Evolutionary conservation across 1,284 basidiomycete species (phyloP).

Genomic region (Puccinia triticina): DNA sequence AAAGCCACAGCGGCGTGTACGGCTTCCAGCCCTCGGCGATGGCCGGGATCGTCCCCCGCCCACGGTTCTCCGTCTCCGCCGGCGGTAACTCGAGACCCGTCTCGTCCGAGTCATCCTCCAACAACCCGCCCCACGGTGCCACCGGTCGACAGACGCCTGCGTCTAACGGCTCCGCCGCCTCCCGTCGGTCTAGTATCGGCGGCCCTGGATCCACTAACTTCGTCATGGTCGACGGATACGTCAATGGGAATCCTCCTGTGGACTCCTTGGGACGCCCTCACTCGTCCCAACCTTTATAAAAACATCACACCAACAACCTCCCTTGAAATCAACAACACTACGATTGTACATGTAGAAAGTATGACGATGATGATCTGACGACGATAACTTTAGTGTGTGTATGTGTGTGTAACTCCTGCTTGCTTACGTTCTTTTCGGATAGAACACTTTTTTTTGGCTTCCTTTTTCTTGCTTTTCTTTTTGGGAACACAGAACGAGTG

Average conservation of each 20-base stretch:
- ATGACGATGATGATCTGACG: neutral
- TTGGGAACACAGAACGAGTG: neutral
- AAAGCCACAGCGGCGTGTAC: constrained; percentile 46
- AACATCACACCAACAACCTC: neutral
- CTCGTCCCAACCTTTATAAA: constrained; percentile 22
- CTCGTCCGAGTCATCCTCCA: constrained; percentile 26
- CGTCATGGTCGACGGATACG: neutral
- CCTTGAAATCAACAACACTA: neutral
- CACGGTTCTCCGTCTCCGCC: constrained; percentile 17
- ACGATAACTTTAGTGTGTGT: neutral
- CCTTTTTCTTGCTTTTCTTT: neutral
- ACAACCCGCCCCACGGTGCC: neutral
- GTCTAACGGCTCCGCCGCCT: constrained; percentile 26
- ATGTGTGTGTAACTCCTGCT: neutral
- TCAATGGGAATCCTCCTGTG: neutral
- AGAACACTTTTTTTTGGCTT: neutral
- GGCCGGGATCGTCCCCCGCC: neutral
- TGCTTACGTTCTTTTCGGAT: neutral
- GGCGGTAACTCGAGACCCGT: constrained; percentile 5
- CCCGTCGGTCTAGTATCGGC: constrained; percentile 20
- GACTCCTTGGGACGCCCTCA: neutral
- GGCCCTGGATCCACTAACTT: neutral
- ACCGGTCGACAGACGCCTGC: constrained; percentile 20
- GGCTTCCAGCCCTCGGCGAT: constrained; percentile 34
- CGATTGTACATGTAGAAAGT: neutral